Evolutionary conservation across 768 basidiomycete genomes (phyloP).

Genomic region (Lentinula detonsa): DNA sequence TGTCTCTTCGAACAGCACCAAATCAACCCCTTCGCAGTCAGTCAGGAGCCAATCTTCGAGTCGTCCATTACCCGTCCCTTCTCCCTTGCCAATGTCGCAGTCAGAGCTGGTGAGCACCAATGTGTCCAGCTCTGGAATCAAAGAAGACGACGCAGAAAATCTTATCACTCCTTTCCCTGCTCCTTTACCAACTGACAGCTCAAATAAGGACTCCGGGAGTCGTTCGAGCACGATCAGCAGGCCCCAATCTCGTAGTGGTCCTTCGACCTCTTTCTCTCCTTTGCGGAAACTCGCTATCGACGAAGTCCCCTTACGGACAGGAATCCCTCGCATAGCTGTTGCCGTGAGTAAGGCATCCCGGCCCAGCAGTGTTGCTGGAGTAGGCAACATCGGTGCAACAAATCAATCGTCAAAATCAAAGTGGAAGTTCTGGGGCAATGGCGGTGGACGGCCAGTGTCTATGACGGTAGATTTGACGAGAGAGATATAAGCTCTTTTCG

Average conservation of each 20-base stretch:
- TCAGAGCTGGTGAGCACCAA: neutral
- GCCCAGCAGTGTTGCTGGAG: neutral
- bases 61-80: neutral
- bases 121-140: neutral
- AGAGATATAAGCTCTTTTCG: neutral
- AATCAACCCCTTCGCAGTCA: neutral
- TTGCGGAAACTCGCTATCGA: constrained; percentile 3
- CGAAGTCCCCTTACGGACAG: neutral
- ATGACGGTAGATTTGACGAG: neutral
- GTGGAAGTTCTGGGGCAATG: constrained; percentile 1
- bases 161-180: neutral
- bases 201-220: neutral
- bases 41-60: neutral
- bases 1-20: neutral
- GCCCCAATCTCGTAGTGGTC: neutral
- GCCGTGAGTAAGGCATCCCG: neutral
- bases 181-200: neutral
- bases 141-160: neutral
- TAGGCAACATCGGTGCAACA: neutral
- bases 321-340: neutral
- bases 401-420: neutral
- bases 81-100: neutral
- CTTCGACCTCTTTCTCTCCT: neutral
- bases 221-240: neutral
- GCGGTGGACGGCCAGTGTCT: neutral